Evolutionary conservation across 768 basidiomycete genomes (phyloP), one percentile per base, ranked within the genome.

Genomic region (Suillus occidentalis): DNA sequence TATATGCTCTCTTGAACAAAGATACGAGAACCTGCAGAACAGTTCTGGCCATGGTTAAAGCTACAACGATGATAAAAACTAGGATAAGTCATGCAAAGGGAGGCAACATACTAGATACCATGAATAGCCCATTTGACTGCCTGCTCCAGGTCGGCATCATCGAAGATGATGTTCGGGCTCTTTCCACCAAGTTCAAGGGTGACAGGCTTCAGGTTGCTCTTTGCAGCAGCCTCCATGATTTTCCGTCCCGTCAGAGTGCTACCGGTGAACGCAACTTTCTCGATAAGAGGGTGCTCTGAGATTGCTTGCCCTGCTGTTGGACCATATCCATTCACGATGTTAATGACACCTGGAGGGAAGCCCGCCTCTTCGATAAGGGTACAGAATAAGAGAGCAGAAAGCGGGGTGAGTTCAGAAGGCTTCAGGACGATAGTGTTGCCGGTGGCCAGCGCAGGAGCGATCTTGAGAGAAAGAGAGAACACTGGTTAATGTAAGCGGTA

Each of bases 231-330:
- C 70, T 92, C 86, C 82, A 94, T 81, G 72, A 97, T 83, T 69
- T 87, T 88, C 13, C 92, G 84, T 10, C 95, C 95, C 28, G 89
- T 86, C 47, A 88, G 79, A 2, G 92, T 92, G 65, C 89, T 90
- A 3, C 94, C 94, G 0, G 95, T 97, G 80, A 97, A 96, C 0
- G 93, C 89, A 36, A 95, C 78, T 76, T 92, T 92, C 60, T 85
- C 82, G 66, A 93, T 88, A 10, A 76, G 76, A 69, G 81, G 81
- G 77, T 93, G 90, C 55, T 82, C 80, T 5, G 84, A 73, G 66
- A 96, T 88, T 20, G 91, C 90, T 45, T 87, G 75, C 0, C 92
- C 92, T 28, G 85, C 89, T 9, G 84, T 87, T 39, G 79, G 64
- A 45, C 94, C 94, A 70, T 88, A 88, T 20, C 92, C 93, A 0